phyloP scores from a whole-genome alignment of 768 basidiomycete genomes.

The Galerina marginata region DNA sequence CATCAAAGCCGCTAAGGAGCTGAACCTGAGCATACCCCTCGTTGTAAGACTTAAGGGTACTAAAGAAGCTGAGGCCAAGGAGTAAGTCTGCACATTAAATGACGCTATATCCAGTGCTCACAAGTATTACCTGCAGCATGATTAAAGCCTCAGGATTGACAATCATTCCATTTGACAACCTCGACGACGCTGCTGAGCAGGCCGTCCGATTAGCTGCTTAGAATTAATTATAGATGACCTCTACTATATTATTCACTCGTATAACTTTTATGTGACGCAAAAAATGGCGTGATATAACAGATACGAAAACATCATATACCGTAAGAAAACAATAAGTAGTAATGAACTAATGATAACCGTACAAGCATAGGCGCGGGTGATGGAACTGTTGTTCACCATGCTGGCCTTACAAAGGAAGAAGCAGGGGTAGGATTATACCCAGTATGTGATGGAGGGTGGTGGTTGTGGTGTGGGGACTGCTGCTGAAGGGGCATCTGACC shows the following conservation, averaged over 20 bases:
- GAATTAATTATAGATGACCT: constrained; percentile 25
- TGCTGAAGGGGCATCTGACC: constrained; percentile 43
- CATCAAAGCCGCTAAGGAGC: constrained; percentile 95
- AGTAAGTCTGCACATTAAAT: constrained; percentile 55
- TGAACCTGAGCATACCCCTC: constrained; percentile 82
- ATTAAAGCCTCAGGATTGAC: constrained; percentile 91
- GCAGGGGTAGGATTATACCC: constrained; percentile 49
- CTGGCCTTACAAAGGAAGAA: constrained; percentile 48
- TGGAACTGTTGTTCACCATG: constrained; percentile 47
- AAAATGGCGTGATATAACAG: constrained; percentile 35
- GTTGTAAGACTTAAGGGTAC: constrained; percentile 97
- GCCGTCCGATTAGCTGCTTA: constrained; percentile 75
- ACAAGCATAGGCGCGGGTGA: constrained; percentile 24
- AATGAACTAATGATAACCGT: constrained; percentile 32
- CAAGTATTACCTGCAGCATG: constrained; percentile 62
- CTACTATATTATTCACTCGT: constrained; percentile 22
- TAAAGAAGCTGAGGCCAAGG: constrained; percentile 94
- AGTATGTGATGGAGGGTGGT: constrained; percentile 38
- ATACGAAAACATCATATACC: constrained; percentile 45
- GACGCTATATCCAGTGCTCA: constrained; percentile 8
- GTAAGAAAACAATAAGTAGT: constrained; percentile 40
- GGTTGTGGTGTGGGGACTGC: constrained; percentile 31
- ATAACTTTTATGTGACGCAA: constrained; percentile 16
- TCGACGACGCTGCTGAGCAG: constrained; percentile 89
- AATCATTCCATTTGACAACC: constrained; percentile 90